Evolutionary conservation across 2,329 filamentous ascomycete species (phyloP).

Genomic region (Monosporascus sp.): DNA sequence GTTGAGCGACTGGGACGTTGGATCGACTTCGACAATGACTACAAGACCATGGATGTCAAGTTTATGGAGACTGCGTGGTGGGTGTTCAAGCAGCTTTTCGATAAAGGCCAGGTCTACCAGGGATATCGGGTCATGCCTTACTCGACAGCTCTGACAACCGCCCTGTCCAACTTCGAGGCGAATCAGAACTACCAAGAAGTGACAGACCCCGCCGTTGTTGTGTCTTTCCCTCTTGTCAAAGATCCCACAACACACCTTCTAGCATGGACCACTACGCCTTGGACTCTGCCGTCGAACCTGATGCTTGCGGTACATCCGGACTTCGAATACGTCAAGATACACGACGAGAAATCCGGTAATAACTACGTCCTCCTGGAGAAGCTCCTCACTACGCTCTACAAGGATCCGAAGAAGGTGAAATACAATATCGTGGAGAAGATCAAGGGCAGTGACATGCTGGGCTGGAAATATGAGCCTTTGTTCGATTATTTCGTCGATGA

Average conservation of each 20-base stretch:
- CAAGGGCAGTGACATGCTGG: conserved; percentile 77
- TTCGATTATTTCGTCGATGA: conserved; percentile 88
- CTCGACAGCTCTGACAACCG: conserved; percentile 83
- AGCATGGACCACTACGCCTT: conserved; percentile 84
- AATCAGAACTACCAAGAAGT: conserved; percentile 94
- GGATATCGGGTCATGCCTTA: conserved; percentile 93
- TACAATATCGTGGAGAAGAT: conserved; percentile 77
- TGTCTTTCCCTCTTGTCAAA: conserved; percentile 77
- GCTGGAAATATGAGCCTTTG: conserved; percentile 82
- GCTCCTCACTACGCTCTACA: conserved; percentile 77
- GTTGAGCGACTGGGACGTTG: conserved; percentile 87
- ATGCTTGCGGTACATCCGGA: conserved; percentile 73
- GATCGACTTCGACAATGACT: conserved; percentile 98
- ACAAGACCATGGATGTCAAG: conserved; percentile 93
- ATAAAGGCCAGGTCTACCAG: conserved; percentile 85
- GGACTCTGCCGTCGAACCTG: conserved; percentile 80
- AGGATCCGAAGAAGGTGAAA: conserved; percentile 92
- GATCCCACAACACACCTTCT: conserved; percentile 72
- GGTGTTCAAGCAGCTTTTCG: conserved; percentile 90
- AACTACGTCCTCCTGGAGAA: conserved; percentile 82
- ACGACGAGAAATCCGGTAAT: conserved; percentile 75
- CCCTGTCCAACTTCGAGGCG: conserved; percentile 88
- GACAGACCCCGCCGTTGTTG: conserved; percentile 83
- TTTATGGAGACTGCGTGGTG: conserved; percentile 98
- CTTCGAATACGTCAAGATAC: conserved; percentile 83